phyloP scores from a whole-genome alignment of 2,329 filamentous ascomycete genomes.

The Basipetospora sp. region DNA sequence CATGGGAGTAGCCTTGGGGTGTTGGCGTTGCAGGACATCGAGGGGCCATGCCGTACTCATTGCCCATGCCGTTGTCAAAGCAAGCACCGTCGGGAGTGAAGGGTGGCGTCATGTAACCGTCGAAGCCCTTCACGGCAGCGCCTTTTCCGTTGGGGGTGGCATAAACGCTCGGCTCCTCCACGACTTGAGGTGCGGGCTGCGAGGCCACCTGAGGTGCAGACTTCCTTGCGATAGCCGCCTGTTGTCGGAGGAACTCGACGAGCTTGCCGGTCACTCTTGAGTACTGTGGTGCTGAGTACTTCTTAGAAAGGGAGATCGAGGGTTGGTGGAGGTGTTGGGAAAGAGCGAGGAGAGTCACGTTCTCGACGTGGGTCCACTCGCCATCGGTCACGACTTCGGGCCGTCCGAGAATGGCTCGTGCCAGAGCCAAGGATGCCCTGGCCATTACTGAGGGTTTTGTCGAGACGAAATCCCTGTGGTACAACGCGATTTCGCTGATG shows the following conservation, averaged over 20 bases:
- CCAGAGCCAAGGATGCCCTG: constrained; percentile 69
- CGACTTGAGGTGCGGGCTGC: constrained; percentile 45
- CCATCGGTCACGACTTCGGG: constrained; percentile 58
- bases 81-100: constrained; percentile 63
- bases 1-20: constrained; percentile 26
- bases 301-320: constrained; percentile 42
- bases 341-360: constrained; percentile 46
- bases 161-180: constrained; percentile 46
- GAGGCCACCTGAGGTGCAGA: constrained; percentile 18
- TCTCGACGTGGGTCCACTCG: constrained; percentile 63
- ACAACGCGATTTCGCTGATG: constrained; percentile 85
- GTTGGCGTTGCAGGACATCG: constrained; percentile 50
- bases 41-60: constrained; percentile 35
- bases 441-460: constrained; percentile 84
- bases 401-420: constrained; percentile 71
- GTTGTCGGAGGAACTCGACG: constrained; percentile 43
- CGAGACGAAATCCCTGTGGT: constrained; percentile 93
- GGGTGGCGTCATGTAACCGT: constrained; percentile 71
- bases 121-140: constrained; percentile 42
- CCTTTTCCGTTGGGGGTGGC: constrained; percentile 63
- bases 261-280: constrained; percentile 41
- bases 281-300: constrained; percentile 40
- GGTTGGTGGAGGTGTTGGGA: constrained; percentile 46
- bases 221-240: constrained; percentile 39
- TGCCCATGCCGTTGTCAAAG: constrained; percentile 32